Percentiles rank a stretch among this genome's conserved stretches.
Evolutionary conservation across 257 asterid species (phyloP).

Genomic region (Salvia miltiorrhiza): DNA sequence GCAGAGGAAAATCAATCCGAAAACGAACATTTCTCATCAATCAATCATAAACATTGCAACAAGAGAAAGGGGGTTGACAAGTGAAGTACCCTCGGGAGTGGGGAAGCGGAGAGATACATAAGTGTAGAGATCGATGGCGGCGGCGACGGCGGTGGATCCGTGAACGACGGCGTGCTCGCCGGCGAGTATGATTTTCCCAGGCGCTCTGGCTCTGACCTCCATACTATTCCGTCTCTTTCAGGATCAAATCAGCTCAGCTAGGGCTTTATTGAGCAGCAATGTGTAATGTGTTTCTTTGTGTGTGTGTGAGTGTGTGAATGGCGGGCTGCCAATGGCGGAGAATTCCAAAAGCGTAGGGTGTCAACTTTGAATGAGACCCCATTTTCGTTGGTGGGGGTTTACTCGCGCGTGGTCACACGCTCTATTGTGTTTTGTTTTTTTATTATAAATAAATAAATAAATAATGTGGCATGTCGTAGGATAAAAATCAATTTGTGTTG

Average conservation of each 20-base stretch:
- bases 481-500: no score
- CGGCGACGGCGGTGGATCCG: slow-evolving; percentile 97
- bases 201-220: slow-evolving; percentile 98
- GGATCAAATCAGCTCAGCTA: background rate
- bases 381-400: slow-evolving; percentile 11
- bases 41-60: background rate
- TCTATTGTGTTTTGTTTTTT: no score
- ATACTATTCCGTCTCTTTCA: slow-evolving; percentile 25
- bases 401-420: no score
- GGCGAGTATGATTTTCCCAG: slow-evolving; percentile 89
- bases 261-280: background rate
- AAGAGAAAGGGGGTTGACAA: background rate
- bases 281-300: background rate
- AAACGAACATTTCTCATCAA: background rate
- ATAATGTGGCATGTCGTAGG: no score
- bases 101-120: slow-evolving; percentile 85
- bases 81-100: slow-evolving; percentile 59
- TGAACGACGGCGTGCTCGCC: slow-evolving; percentile 99
- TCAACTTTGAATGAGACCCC: slow-evolving; percentile 24
- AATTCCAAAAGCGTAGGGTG: slow-evolving; percentile 4
- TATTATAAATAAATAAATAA: no score
- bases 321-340: slow-evolving; percentile 32
- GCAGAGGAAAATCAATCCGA: background rate
- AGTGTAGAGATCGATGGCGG: slow-evolving; percentile 92
- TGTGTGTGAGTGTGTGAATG: slow-evolving; percentile 14